Conservation (phyloP, 2,329 filamentous ascomycete species). For the Scedosporium minutisporum region DNA sequence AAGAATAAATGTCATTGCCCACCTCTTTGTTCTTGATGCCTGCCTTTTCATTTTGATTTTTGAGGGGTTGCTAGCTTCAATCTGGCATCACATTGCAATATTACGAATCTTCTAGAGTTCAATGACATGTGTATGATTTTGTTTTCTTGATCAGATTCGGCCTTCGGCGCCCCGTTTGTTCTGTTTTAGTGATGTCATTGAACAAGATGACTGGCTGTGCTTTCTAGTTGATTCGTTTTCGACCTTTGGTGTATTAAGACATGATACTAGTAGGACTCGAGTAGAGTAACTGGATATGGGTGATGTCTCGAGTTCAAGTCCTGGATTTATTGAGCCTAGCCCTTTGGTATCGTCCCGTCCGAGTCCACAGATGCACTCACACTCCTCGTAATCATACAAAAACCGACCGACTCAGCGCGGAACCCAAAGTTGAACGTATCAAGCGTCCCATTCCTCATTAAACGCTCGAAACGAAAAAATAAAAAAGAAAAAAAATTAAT, state of each 20-base stretch:
- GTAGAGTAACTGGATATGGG: too few relatives aligned
- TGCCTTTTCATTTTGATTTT: not conserved
- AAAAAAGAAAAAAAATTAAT: not conserved
- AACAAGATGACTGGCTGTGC: not conserved
- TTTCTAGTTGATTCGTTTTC: too few relatives aligned
- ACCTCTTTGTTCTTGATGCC: constrained; percentile 3
- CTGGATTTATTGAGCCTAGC: too few relatives aligned
- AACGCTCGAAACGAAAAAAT: not conserved
- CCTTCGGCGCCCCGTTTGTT: not conserved
- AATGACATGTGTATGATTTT: constrained; percentile 4
- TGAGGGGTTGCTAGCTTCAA: not conserved
- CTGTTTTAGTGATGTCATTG: not conserved
- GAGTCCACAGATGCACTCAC: too few relatives aligned
- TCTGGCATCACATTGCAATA: constrained; percentile 2
- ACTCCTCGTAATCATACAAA: too few relatives aligned
- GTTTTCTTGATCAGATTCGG: constrained; percentile 1
- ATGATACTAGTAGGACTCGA: too few relatives aligned
- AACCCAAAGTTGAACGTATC: too few relatives aligned
- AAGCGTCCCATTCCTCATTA: not conserved
- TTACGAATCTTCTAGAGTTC: constrained; percentile 4
- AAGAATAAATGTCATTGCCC: not conserved
- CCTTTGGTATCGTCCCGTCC: too few relatives aligned
- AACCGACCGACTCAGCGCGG: too few relatives aligned
- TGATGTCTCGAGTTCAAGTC: too few relatives aligned
- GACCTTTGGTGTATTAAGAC: too few relatives aligned